phyloP scores from a whole-genome alignment of 352 stramenopile species.

The Pythium angustatum region DNA sequence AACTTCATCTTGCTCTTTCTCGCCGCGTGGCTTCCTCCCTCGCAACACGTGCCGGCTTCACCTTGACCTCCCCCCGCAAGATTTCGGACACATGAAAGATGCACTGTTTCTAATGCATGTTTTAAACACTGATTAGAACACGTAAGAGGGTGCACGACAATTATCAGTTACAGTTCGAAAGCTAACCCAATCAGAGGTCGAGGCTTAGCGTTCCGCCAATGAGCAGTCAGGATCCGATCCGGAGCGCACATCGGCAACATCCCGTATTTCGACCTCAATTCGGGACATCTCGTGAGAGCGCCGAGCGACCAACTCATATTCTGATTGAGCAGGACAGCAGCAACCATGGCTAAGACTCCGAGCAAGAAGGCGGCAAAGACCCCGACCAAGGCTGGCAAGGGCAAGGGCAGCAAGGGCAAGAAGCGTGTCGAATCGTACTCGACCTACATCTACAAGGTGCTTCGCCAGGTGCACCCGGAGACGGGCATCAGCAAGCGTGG shows the following conservation, averaged over 20 bases:
- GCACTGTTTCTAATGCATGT: neutral
- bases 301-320: constrained; percentile 97
- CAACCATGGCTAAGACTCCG: constrained; percentile 94
- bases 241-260: constrained; percentile 12
- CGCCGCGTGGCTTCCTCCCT: constrained; percentile 14
- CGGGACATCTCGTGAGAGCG: constrained; percentile 79
- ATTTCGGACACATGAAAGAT: constrained; percentile 28
- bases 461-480: constrained; percentile 96
- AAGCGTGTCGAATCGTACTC: constrained; percentile 90
- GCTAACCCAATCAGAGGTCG: neutral
- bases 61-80: constrained; percentile 25
- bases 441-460: constrained; percentile 93
- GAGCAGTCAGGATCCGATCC: neutral
- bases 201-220: constrained; percentile 12
- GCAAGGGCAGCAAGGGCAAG: constrained; percentile 78
- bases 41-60: constrained; percentile 27
- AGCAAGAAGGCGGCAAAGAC: constrained; percentile 93
- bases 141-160: neutral
- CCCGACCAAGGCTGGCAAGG: constrained; percentile 70
- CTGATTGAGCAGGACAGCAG: constrained; percentile 79
- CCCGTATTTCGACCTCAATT: neutral
- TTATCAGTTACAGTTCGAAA: neutral
- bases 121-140: constrained; percentile 23
- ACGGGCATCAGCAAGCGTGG: constrained; percentile 97
- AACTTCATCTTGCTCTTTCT: constrained; percentile 53